Base-by-base conservation (phyloP, 495 filamentous ascomycete species). In the Penicillium egyptiacum region DNA sequence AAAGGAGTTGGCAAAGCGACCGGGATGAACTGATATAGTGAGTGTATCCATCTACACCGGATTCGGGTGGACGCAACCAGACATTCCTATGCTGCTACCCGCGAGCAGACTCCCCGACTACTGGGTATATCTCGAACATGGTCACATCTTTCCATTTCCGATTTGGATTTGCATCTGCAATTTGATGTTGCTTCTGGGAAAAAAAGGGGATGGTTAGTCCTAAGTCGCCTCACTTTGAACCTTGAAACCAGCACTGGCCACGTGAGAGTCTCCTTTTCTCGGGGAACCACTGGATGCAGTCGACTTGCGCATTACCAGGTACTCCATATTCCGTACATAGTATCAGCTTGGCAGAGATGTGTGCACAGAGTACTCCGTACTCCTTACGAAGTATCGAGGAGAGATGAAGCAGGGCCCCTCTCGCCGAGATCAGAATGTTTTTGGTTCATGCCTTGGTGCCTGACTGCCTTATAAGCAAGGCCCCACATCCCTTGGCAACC, bases 51-150 rank as follows among this genome's bases (percentile, higher is more conserved):
- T 53, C 50, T 20, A 53, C 40, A 54, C 62, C 65, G 60, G 65
- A 63, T 66, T 58, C 60, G 65, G 65, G 58, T 50, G 46, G 60
- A 63, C 63, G 65, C 63, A 68, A 68, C 43, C 65, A 66, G 59
- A 30, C 55, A 58, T 58, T 58, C 55, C 55, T 30, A 23, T 58
- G 55, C 55, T 58, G 48, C 28, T 58, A 58, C 55, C 55, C 55
- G 55, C 45, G 50, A 53, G 35, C 50, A 53, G 50, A 37, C 30
- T n/a, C 11, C 40, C 41, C 50, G 50, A 52, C 16, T 37, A 51
- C 16, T 26, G 25, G 43, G 19, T n/a, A 42, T 11, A 42, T 22
- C 48, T 37, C n/a, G 28, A 31, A 31, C 11, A 31, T 52, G 28
- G 50, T 30, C 23, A 41, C 37, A 42, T 52, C 49, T 28, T 53